A percentile compares a stretch with the other conserved stretches of the same genome.
These are phyloP conservation scores for Roridomyces roridus DNA, from an alignment of 768 basidiomycete species.

Conservation along the genomic window DNA sequence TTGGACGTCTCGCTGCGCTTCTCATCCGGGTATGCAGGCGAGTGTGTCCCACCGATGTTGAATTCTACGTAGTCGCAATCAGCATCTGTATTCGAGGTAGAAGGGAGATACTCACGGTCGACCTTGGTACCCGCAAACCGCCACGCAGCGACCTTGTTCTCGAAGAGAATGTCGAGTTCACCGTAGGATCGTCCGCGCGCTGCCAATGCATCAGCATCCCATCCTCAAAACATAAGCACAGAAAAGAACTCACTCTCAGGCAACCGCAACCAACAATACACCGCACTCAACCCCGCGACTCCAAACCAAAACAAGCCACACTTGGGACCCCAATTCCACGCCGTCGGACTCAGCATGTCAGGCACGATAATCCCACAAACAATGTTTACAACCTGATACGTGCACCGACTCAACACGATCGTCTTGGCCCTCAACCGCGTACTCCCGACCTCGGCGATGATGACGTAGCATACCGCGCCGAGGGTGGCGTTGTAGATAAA, in stretches of 20 bases:
- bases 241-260: conserved; percentile 23
- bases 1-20: no score
- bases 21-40: no score
- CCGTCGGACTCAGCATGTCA: conserved; percentile 27
- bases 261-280: conserved; percentile 25
- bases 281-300: conserved; percentile 18
- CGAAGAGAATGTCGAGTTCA: no score
- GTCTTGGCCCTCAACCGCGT: no score
- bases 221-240: background rate
- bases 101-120: conserved; percentile 29
- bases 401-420: conserved; percentile 25
- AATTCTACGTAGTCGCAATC: no score
- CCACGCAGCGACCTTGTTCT: no score
- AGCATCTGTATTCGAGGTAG: no score
- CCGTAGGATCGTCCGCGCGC: conserved; percentile 22
- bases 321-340: conserved; percentile 33
- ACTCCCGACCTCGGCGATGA: conserved; percentile 28
- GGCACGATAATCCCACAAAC: conserved; percentile 29
- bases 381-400: conserved; percentile 28
- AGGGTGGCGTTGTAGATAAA: conserved; percentile 29
- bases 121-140: no score
- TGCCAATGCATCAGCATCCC: background rate
- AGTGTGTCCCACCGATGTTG: no score
- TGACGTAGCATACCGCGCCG: conserved; percentile 29
- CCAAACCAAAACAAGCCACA: no score